Conservation (phyloP, 768 basidiomycete species). For the Naganishia friedmannii region DNA sequence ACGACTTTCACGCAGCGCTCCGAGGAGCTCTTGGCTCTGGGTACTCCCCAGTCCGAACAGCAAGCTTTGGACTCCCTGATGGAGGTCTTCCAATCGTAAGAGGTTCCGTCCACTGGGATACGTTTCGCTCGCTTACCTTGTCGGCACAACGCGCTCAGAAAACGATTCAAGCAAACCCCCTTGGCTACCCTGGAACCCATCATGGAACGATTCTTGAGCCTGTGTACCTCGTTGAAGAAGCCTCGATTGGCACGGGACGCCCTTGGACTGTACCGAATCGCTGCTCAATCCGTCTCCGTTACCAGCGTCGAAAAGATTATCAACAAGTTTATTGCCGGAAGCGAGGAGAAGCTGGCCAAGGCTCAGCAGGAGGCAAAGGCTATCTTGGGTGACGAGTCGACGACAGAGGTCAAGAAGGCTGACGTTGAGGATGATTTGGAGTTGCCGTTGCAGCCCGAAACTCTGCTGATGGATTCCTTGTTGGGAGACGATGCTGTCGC, state of each 20-base stretch:
- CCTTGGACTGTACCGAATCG: constrained; percentile 96
- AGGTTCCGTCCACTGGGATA: not conserved
- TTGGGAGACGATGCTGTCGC: constrained; percentile 65
- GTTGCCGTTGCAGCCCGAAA: constrained; percentile 90
- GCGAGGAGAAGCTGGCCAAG: constrained; percentile 48
- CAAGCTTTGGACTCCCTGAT: constrained; percentile 50
- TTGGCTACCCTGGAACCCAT: constrained; percentile 87
- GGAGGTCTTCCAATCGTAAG: constrained; percentile 51
- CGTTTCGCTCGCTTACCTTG: not conserved
- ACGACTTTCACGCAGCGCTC: constrained; percentile 39
- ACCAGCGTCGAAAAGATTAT: constrained; percentile 88
- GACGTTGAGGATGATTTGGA: constrained; percentile 79
- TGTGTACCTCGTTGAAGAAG: constrained; percentile 92
- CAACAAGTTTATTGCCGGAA: constrained; percentile 66
- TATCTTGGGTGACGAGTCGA: constrained; percentile 43
- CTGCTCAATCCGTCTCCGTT: constrained; percentile 88
- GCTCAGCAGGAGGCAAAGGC: constrained; percentile 53
- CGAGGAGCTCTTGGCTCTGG: constrained; percentile 50
- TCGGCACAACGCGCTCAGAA: constrained; percentile 50
- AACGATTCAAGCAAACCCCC: constrained; percentile 89
- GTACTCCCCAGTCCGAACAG: constrained; percentile 47
- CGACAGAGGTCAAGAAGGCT: constrained; percentile 34
- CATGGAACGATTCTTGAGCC: constrained; percentile 89
- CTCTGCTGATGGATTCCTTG: constrained; percentile 83
- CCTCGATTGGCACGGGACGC: constrained; percentile 91